A percentile compares a stretch with the other conserved stretches of the same genome.
phyloP scores from a whole-genome alignment of 2,329 filamentous ascomycete species.

The Epichloe uncinata region DNA sequence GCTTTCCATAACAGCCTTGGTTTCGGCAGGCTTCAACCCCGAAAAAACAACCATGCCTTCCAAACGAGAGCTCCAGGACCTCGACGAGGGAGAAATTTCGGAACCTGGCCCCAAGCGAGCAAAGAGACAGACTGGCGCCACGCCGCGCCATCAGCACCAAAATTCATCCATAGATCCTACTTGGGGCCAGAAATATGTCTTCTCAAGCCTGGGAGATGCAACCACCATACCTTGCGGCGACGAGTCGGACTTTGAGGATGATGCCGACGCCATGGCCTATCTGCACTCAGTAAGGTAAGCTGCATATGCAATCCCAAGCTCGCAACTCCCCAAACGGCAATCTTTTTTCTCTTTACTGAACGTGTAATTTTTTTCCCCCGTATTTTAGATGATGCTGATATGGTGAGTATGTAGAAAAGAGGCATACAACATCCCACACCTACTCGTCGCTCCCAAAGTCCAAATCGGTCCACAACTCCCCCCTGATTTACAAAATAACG shows the following conservation, averaged over 20 bases:
- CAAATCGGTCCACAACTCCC: constrained; percentile 39
- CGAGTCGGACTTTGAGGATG: constrained; percentile 54
- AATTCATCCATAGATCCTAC: constrained; percentile 43
- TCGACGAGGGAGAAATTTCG: constrained; percentile 15
- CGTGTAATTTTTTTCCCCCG: not conserved
- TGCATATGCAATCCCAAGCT: not conserved
- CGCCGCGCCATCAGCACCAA: constrained; percentile 27
- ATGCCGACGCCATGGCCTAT: constrained; percentile 56
- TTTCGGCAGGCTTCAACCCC: not conserved
- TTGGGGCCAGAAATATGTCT: constrained; percentile 60
- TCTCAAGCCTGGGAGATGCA: constrained; percentile 46
- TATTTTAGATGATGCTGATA: constrained; percentile 28
- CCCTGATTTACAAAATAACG: constrained; percentile 19
- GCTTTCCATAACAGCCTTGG: not conserved
- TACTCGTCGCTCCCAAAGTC: constrained; percentile 50
- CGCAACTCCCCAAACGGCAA: not conserved
- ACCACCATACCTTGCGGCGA: constrained; percentile 34
- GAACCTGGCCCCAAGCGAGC: constrained; percentile 15
- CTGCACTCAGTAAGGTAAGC: constrained; percentile 57
- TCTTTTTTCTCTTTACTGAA: constrained; percentile 2
- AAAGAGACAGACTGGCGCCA: constrained; percentile 13
- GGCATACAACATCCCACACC: constrained; percentile 58
- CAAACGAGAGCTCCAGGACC: constrained; percentile 21
- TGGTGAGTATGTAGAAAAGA: constrained; percentile 51
- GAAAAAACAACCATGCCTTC: constrained; percentile 16